Conservation (phyloP, 1,284 basidiomycete genomes). For the Austropuccinia psidii region DNA sequence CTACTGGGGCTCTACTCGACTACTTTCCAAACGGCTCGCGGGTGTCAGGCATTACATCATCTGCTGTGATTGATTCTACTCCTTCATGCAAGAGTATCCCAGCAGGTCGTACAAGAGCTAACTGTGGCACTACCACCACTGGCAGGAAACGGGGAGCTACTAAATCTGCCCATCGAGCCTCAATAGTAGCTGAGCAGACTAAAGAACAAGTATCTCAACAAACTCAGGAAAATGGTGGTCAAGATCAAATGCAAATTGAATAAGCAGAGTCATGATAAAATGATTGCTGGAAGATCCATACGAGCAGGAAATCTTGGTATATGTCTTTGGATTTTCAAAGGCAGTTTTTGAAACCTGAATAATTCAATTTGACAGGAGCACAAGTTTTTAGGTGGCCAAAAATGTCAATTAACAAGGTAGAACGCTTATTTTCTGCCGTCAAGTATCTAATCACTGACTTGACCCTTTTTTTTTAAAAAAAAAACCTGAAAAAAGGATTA, state of each 20-base stretch:
- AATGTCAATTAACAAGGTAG: no score
- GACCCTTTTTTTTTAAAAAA: no score
- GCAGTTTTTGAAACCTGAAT: no score
- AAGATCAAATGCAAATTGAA: constrained; percentile 15
- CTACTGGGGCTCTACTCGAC: constrained; percentile 3
- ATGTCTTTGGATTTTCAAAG: no score
- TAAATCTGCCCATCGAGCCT: constrained; percentile 1
- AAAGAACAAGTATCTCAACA: background rate
- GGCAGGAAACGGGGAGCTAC: constrained; percentile 2
- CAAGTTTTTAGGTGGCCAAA: no score
- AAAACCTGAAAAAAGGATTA: no score
- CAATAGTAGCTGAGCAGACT: background rate
- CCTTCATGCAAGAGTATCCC: background rate
- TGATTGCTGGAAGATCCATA: no score
- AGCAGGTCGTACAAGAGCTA: background rate
- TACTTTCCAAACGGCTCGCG: constrained; percentile 21
- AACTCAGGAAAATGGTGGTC: background rate
- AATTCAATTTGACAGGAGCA: no score
- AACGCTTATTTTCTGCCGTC: no score
- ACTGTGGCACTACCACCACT: constrained; percentile 5
- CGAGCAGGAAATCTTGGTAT: no score
- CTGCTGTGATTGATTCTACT: background rate
- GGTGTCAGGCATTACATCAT: background rate
- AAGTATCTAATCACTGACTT: no score
- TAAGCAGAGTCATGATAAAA: no score